phyloP scores from a whole-genome alignment of 2,329 filamentous ascomycete species.

The Trichoderma citrinoviride region DNA sequence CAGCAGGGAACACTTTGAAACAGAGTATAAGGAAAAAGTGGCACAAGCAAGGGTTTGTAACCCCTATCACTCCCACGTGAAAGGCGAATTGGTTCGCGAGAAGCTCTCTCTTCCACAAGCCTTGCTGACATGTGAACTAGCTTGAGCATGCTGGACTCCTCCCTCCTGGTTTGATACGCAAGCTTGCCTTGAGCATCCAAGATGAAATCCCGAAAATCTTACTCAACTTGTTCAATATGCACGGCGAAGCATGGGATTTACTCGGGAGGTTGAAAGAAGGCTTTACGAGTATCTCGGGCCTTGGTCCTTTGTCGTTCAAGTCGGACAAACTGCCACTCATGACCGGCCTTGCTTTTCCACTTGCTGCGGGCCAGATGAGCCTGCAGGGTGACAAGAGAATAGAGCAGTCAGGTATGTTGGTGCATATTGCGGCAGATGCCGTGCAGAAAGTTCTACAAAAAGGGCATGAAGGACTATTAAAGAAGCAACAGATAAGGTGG shows the following conservation, averaged over 20 bases:
- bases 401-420: not conserved
- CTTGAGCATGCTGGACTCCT: not conserved
- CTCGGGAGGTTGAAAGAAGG: not conserved
- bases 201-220: not conserved
- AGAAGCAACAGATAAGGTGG: not conserved
- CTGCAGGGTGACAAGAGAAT: not conserved
- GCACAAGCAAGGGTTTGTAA: not conserved
- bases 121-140: not conserved
- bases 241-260: not conserved
- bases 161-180: not conserved
- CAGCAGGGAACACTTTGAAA: not conserved
- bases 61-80: too few relatives aligned
- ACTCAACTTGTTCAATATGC: not conserved
- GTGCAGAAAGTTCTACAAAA: not conserved
- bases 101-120: fast-evolving
- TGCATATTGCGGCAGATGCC: not conserved
- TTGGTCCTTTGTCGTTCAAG: not conserved
- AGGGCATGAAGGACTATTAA: not conserved
- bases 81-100: not conserved
- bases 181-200: not conserved
- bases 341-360: not conserved
- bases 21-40: not conserved
- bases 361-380: conserved; percentile 6
- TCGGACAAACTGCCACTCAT: not conserved
- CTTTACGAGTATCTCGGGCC: not conserved